Evolutionary conservation across 176 grass and related monocot genomes (phyloP).

Genomic region (Carex myosuroides): DNA sequence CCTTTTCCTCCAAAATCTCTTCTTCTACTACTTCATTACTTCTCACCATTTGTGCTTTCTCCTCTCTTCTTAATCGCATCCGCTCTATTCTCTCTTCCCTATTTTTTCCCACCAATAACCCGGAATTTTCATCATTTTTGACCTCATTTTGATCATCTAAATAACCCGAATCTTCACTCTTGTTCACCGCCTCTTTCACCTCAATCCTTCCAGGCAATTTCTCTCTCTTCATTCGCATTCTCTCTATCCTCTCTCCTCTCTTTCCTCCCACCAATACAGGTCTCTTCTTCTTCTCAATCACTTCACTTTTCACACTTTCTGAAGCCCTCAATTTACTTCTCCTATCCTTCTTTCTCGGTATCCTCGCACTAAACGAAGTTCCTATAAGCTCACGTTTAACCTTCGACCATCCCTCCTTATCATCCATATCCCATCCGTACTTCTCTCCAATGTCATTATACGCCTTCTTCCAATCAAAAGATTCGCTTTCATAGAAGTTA

Average conservation of each 20-base stretch:
- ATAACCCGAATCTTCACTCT: neutral
- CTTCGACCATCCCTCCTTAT: slow-evolving; percentile 17
- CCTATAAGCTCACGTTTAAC: slow-evolving; percentile 3
- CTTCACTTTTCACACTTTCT: neutral
- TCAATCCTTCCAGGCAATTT: neutral
- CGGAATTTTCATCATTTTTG: neutral
- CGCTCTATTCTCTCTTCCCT: neutral
- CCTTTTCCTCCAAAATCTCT: neutral
- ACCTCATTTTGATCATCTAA: neutral
- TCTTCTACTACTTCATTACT: neutral
- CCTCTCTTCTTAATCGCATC: neutral
- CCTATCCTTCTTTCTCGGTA: slow-evolving; percentile 9
- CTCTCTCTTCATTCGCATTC: slow-evolving; percentile 4
- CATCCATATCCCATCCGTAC: slow-evolving; percentile 17
- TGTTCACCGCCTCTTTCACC: too few relatives aligned
- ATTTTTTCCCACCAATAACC: neutral
- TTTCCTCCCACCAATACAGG: neutral
- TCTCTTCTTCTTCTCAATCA: neutral
- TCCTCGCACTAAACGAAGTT: slow-evolving; percentile 15
- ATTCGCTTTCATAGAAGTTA: neutral
- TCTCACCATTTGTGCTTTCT: neutral
- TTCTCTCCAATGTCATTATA: slow-evolving; percentile 14
- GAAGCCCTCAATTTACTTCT: neutral
- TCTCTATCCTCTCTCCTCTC: slow-evolving; percentile 10
- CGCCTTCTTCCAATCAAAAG: neutral